Base-by-base conservation (phyloP, 208 protist genomes). In the Wallacemonas sp. region DNA sequence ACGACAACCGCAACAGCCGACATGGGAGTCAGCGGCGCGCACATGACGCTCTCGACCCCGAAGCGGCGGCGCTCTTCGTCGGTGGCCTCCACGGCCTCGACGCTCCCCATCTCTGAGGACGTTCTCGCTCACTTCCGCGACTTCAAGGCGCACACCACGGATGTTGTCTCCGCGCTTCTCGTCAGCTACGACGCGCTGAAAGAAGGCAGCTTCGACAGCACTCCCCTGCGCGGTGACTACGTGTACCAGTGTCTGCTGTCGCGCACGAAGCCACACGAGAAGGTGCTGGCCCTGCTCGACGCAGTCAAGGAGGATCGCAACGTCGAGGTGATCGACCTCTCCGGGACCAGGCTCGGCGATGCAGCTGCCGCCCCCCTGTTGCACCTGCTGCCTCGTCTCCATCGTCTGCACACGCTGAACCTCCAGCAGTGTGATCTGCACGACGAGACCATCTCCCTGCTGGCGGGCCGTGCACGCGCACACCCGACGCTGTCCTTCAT, bases 201-300 rank as follows among this genome's bases (percentile, higher is more conserved):
- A 12, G 23, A 34, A 2, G 29, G 49, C 21, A 76, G 56, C 17
- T 61, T 38, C 1, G 71, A 87, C 47, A 44, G 62, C 2, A 65
- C 71, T 14, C 70, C 79, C 62, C 63, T 95, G 32, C 74, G 76
- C 26, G 84, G 72, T 39, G 74, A 72, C 4, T 93, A 95, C 73
- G 56, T 95, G 12, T 44, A 70, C 30, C 72, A 80, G 46, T 93
- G 89, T 56, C 62, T 90, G 4, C 43, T 47, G 3, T 58, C 52
- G 32, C 58, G 67, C 19, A 69, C 81, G 14, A 76, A 83, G 63
- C 86, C 86, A 14, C 74, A 81, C 61, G 54, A 65, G 16, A 41
- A 41, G 2, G 49, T 93, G 39, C 41, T 95, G 27, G 52, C 57
- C 8, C 2, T 68, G 1, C 68, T 89, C n/a, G 17, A 24, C 34